Percentiles rank a stretch among this genome's conserved stretches.
These are phyloP conservation scores for Acaromyces ingoldii DNA, from an alignment of 1,284 basidiomycete species.

Conservation along the genomic window DNA sequence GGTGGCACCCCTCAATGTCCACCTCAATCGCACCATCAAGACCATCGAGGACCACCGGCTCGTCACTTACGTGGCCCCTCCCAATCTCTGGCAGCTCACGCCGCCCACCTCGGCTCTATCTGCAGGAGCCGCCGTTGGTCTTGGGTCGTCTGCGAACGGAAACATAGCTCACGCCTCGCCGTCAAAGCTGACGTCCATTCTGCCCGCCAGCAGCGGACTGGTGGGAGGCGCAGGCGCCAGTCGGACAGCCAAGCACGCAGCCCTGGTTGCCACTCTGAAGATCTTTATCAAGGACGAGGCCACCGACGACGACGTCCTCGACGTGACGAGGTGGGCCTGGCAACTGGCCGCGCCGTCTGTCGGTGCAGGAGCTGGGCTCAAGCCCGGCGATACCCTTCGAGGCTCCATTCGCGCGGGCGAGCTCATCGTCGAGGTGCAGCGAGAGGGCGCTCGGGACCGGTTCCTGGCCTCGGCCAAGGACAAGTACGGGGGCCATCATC, in stretches of 20 bases:
- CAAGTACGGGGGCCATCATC: constrained; percentile 4
- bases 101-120: constrained; percentile 31
- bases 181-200: background rate
- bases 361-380: constrained; percentile 30
- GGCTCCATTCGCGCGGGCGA: constrained; percentile 42
- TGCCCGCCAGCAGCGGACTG: background rate
- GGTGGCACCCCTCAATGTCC: constrained; percentile 15
- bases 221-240: background rate
- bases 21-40: constrained; percentile 29
- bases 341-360: constrained; percentile 36
- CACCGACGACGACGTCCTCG: constrained; percentile 30
- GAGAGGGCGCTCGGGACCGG: constrained; percentile 22
- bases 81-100: constrained; percentile 47
- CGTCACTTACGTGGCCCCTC: constrained; percentile 30
- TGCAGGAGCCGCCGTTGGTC: background rate
- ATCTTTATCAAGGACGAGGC: constrained; percentile 32
- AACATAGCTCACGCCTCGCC: too few species aligned
- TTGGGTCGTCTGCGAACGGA: background rate
- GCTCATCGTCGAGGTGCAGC: constrained; percentile 34
- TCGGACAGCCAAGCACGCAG: constrained; percentile 27
- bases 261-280: constrained; percentile 38
- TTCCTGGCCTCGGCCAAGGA: background rate
- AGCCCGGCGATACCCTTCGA: constrained; percentile 38
- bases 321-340: constrained; percentile 45
- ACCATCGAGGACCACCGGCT: constrained; percentile 38